phyloP scores from a whole-genome alignment of 1,139 yeast genomes.

The Saccharomyces hybrid region DNA sequence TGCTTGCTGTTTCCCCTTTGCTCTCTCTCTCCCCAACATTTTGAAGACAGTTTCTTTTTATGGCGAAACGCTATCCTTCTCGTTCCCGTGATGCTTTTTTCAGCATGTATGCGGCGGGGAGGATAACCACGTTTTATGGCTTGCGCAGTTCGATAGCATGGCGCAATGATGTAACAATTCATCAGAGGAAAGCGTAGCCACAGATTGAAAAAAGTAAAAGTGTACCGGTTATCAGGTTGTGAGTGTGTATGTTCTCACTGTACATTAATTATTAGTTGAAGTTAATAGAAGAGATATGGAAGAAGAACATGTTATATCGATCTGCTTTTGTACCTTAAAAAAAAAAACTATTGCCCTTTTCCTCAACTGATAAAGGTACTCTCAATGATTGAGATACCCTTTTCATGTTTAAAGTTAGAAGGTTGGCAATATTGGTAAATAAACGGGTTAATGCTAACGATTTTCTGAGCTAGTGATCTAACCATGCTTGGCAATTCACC shows the following conservation, averaged over 20 bases:
- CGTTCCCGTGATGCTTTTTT: background rate
- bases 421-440: conserved; percentile 74
- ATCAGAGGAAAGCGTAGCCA: background rate
- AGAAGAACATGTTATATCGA: no score
- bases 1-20: background rate
- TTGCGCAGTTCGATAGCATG: background rate
- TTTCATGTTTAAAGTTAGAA: conserved; percentile 17
- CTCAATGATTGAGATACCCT: conserved; percentile 26
- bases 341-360: background rate
- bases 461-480: conserved; percentile 70
- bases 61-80: background rate
- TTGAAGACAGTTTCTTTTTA: background rate
- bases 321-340: no score
- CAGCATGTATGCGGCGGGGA: background rate
- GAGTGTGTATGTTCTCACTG: background rate
- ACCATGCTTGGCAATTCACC: conserved; percentile 81
- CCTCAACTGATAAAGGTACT: conserved; percentile 23
- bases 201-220: background rate
- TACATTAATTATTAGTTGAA: background rate
- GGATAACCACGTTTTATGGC: background rate
- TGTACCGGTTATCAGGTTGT: background rate
- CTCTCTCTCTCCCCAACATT: background rate
- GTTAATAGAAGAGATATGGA: background rate
- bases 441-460: conserved; percentile 79
- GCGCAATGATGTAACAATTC: background rate